A percentile compares a stretch with the other conserved stretches of the same genome.
phyloP scores from a whole-genome alignment of 176 grass and related monocot genomes.

The Aegilops sharonensis region DNA sequence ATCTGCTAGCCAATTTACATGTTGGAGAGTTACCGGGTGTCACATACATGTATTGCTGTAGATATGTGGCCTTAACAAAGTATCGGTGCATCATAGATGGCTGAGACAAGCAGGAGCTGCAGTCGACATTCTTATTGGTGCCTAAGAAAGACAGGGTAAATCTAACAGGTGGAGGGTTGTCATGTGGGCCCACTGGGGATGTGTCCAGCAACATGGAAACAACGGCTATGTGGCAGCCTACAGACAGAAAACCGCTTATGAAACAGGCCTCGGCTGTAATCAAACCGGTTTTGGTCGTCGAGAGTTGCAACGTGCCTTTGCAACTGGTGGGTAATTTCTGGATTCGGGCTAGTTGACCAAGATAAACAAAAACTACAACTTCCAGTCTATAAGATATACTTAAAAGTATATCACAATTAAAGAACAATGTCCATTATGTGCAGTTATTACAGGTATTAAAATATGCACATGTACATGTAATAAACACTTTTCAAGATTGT shows the following conservation, averaged over 20 bases:
- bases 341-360: neutral
- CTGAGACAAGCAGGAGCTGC: neutral
- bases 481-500: constrained; percentile 31
- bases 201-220: neutral
- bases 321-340: neutral
- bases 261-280: neutral
- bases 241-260: neutral
- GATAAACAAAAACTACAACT: neutral
- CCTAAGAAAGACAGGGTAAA: constrained; percentile 4
- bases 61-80: neutral
- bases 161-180: neutral
- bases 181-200: neutral
- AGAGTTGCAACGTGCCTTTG: neutral
- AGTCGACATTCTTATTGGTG: neutral
- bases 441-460: neutral
- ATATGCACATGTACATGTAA: constrained; percentile 11
- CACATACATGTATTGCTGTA: neutral
- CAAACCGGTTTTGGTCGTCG: neutral
- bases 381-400: neutral
- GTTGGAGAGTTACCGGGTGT: neutral
- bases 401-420: neutral
- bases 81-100: neutral
- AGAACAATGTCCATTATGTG: neutral
- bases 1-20: neutral
- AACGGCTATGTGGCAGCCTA: neutral